Conservation (phyloP, 176 grass and related monocot species). For the Zoysia japonica region DNA sequence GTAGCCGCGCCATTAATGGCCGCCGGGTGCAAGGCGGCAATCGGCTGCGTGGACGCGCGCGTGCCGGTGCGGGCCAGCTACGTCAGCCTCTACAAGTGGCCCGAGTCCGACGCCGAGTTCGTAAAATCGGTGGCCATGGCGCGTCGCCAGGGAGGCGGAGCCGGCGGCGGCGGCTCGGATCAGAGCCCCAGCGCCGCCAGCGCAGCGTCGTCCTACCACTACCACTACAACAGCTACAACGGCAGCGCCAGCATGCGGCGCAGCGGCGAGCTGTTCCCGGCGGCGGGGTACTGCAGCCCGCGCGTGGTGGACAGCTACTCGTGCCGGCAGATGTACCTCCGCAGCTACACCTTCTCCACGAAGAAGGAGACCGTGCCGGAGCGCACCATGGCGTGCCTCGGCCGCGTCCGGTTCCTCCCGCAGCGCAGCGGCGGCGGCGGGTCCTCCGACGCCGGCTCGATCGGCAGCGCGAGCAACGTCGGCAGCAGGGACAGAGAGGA, state of each 20-base stretch:
- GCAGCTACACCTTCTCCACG: slow-evolving; percentile 97
- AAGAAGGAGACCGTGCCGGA: slow-evolving; percentile 74
- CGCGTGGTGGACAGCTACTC: slow-evolving; percentile 93
- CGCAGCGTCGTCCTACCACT: not conserved
- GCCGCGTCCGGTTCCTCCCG: slow-evolving; percentile 52
- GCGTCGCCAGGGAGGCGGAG: slow-evolving; percentile 29
- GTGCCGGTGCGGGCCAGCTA: slow-evolving; percentile 73
- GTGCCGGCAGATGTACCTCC: slow-evolving; percentile 90
- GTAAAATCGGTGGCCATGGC: slow-evolving; percentile 64
- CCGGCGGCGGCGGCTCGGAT: not conserved
- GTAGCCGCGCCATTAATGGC: slow-evolving; percentile 47
- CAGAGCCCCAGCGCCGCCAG: slow-evolving; percentile 13
- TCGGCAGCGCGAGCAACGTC: slow-evolving; percentile 36
- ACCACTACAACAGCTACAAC: not conserved
- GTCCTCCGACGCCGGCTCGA: slow-evolving; percentile 19
- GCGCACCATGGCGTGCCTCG: slow-evolving; percentile 74
- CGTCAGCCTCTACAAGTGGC: slow-evolving; percentile 94
- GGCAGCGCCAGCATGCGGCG: slow-evolving; percentile 32
- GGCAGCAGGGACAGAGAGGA: not conserved
- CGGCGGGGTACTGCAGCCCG: slow-evolving; percentile 33
- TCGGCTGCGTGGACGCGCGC: slow-evolving; percentile 62
- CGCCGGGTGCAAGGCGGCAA: slow-evolving; percentile 60
- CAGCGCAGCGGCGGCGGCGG: slow-evolving; percentile 22
- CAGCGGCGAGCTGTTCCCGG: not conserved
- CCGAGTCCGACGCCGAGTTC: slow-evolving; percentile 95